Percentiles rank a stretch among this genome's conserved stretches.
Evolutionary conservation across 2,329 filamentous ascomycete genomes (phyloP).

Genomic region (Cucurbitaria berberidis): DNA sequence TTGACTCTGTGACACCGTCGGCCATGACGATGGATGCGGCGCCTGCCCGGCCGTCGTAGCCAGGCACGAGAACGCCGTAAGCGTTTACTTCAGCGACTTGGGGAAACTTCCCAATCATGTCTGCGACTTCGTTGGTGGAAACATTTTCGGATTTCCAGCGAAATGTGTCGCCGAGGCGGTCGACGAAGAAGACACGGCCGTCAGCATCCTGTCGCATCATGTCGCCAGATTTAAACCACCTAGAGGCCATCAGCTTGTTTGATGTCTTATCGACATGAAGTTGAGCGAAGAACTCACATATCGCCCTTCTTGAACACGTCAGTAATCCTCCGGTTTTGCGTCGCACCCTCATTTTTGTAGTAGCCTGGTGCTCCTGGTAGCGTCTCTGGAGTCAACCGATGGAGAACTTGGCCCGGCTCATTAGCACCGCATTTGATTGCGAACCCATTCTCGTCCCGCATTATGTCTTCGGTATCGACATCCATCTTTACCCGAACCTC

Average conservation of each 20-base stretch:
- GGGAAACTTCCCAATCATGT: slow-evolving; percentile 49
- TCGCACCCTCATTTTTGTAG: slow-evolving; percentile 45
- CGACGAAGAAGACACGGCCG: slow-evolving; percentile 48
- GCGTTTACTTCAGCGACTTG: slow-evolving; percentile 53
- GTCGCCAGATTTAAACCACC: slow-evolving; percentile 49
- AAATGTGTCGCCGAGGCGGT: slow-evolving; percentile 49
- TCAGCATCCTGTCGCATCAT: slow-evolving; percentile 45
- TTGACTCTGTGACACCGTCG: slow-evolving; percentile 37
- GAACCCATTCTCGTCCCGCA: slow-evolving; percentile 44
- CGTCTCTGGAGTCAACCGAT: slow-evolving; percentile 37
- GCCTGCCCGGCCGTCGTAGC: slow-evolving; percentile 54
- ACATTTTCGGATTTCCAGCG: slow-evolving; percentile 56
- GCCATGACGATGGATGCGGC: slow-evolving; percentile 51
- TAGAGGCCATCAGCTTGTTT: slow-evolving; percentile 11
- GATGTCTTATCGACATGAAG: not conserved
- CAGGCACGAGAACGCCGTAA: slow-evolving; percentile 53
- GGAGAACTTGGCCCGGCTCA: slow-evolving; percentile 46
- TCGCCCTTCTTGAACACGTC: slow-evolving; percentile 50
- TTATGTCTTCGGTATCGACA: slow-evolving; percentile 47
- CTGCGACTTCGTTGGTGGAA: slow-evolving; percentile 54
- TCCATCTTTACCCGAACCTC: slow-evolving; percentile 48
- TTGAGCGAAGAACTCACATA: slow-evolving; percentile 31
- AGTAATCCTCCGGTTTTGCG: slow-evolving; percentile 35
- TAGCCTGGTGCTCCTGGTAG: slow-evolving; percentile 35
- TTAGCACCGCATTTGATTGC: slow-evolving; percentile 39